These are phyloP conservation scores for Aspergillus calidoustus DNA, from an alignment of 2,329 filamentous ascomycete species.

Conservation along the genomic window DNA sequence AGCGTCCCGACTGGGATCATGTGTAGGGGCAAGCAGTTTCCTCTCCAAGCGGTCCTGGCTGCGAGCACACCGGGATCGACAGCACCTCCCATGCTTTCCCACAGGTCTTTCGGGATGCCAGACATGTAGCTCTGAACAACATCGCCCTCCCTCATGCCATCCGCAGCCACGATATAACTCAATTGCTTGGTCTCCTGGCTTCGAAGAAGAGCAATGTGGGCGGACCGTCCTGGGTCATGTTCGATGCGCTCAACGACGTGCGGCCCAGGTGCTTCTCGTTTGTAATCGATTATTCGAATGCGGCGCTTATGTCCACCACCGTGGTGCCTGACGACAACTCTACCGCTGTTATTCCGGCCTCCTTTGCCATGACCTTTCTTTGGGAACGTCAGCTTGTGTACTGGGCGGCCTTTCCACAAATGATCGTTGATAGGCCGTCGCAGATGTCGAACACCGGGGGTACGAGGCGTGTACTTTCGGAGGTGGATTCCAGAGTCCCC, in stretches of 20 bases:
- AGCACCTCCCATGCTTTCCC: slow-evolving; percentile 88
- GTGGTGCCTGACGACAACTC: slow-evolving; percentile 85
- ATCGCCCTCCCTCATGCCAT: slow-evolving; percentile 91
- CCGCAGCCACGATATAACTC: slow-evolving; percentile 93
- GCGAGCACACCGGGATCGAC: slow-evolving; percentile 96
- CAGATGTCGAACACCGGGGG: slow-evolving; percentile 89
- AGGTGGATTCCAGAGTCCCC: slow-evolving; percentile 56
- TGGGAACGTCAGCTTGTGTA: slow-evolving; percentile 80
- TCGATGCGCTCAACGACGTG: slow-evolving; percentile 93
- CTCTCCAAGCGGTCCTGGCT: slow-evolving; percentile 88
- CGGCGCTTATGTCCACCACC: slow-evolving; percentile 91
- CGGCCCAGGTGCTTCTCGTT: slow-evolving; percentile 75
- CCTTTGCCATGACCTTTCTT: slow-evolving; percentile 94
- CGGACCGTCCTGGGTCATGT: slow-evolving; percentile 90
- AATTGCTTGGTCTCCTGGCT: slow-evolving; percentile 74
- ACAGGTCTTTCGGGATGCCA: slow-evolving; percentile 84
- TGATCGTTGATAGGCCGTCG: slow-evolving; percentile 94
- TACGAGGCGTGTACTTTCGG: slow-evolving; percentile 90
- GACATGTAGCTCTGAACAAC: slow-evolving; percentile 87
- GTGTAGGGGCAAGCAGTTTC: slow-evolving; percentile 92
- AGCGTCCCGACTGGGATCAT: slow-evolving; percentile 96
- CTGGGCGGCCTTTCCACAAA: slow-evolving; percentile 90
- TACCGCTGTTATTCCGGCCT: slow-evolving; percentile 85
- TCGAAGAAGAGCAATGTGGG: slow-evolving; percentile 87
- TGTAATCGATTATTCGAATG: slow-evolving; percentile 90